A percentile compares a stretch with the other conserved stretches of the same genome.
These are phyloP conservation scores for Davidsoniella neocaledoniae DNA, from an alignment of 2,329 filamentous ascomycete species.

Conservation along the genomic window DNA sequence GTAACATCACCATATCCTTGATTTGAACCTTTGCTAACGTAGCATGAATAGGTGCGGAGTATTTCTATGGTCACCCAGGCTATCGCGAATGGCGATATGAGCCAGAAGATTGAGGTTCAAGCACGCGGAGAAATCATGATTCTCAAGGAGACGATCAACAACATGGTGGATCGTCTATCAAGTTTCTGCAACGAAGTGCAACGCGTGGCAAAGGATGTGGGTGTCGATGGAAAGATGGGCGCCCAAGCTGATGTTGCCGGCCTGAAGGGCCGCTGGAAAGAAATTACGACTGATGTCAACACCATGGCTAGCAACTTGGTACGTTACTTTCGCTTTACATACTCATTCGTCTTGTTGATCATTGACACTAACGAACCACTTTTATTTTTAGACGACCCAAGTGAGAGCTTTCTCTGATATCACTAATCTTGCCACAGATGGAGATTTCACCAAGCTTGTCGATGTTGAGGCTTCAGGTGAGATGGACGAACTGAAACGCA, in stretches of 20 bases:
- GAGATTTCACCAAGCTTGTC: slow-evolving; percentile 92
- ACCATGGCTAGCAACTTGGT: slow-evolving; percentile 63
- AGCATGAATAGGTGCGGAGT: slow-evolving; percentile 49
- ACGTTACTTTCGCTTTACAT: slow-evolving; percentile 16
- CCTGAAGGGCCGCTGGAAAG: slow-evolving; percentile 89
- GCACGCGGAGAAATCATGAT: slow-evolving; percentile 90
- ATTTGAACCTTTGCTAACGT: not conserved
- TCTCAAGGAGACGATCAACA: slow-evolving; percentile 91
- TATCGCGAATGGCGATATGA: slow-evolving; percentile 91
- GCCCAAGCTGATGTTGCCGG: slow-evolving; percentile 90
- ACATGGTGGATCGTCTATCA: slow-evolving; percentile 92
- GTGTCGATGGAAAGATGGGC: slow-evolving; percentile 96
- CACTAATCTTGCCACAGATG: slow-evolving; percentile 91
- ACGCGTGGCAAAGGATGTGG: slow-evolving; percentile 87
- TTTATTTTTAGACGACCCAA: slow-evolving; percentile 56
- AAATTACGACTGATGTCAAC: slow-evolving; percentile 93
- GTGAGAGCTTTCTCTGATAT: slow-evolving; percentile 97
- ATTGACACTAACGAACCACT: slow-evolving; percentile 21
- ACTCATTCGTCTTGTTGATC: not conserved
- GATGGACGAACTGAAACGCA: slow-evolving; percentile 97
- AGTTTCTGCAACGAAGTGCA: slow-evolving; percentile 96
- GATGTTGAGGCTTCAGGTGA: slow-evolving; percentile 95
- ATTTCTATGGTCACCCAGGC: slow-evolving; percentile 91
- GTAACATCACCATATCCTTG: too few species aligned
- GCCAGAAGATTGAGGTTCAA: slow-evolving; percentile 86